Base-by-base conservation (phyloP, 345 rosid genomes). In the Eutrema yunnanense region DNA sequence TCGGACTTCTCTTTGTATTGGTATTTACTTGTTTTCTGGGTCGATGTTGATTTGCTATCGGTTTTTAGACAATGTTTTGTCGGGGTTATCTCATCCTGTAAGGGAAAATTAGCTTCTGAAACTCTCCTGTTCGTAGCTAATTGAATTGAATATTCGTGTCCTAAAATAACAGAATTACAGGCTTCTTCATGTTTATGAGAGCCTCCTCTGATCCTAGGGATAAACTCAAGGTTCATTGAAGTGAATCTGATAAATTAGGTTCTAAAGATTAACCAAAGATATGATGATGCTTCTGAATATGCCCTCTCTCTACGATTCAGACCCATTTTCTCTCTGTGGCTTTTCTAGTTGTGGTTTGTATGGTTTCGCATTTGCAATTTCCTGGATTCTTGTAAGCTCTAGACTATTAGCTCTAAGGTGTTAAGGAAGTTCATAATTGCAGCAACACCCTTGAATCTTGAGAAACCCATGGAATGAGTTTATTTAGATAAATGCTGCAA, bases 271-370 rank as follows among this genome's bases (percentile, higher is more conserved):
- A 33, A 44, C n/a, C 12, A n/a, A 34, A 59, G 22, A 11, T 16
- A 14, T 48, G 40, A 22, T 34, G 41, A 26, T 60, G n/a, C 33
- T 51, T 30, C 13, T 41, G 49, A 19, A 54, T 10, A 16, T 1
- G 51, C 26, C 1, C 10, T 47, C 6, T 47, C 10, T 16, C 2
- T 12, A 63, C 63, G 40, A 63, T 44, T 46, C 50, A 37, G n/a
- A 55, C 77, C 12, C 11, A 55, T 32, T 61, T 46, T 16, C 1
- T 41, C 6, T 51, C n/a, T 54, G 6, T 73, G 52, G 71, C 64
- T 47, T 55, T 50, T 66, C 44, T 48, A 38, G 36, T 51, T 34
- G 41, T 33, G 42, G 44, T 75, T 75, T 68, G n/a, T n/a, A n/a
- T n/a, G 26, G 19, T 50, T 73, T 53, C 4, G 43, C 44, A 1